These are phyloP conservation scores for Dactylellina sp. DNA, from an alignment of 2,329 filamentous ascomycete genomes.

Conservation along the genomic window DNA sequence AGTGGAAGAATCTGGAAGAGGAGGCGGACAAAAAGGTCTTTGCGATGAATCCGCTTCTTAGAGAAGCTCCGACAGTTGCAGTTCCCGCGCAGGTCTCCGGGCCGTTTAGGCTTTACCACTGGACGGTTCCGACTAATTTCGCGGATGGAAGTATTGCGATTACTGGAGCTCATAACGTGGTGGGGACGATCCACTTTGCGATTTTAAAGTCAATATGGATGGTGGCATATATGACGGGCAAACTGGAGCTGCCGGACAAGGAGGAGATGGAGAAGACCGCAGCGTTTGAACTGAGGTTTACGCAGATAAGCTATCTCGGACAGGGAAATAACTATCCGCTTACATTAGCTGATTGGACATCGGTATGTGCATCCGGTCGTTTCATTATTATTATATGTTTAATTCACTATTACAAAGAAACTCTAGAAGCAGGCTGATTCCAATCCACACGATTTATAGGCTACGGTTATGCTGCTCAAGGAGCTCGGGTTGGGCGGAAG, in stretches of 20 bases:
- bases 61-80: constrained; percentile 2
- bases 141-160: constrained; percentile 34
- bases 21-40: constrained; percentile 31
- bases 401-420: not conserved
- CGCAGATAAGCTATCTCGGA: constrained; percentile 18
- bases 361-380: no score
- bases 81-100: not conserved
- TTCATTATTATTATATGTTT: not conserved
- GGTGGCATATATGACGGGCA: constrained; percentile 38
- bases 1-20: constrained; percentile 26
- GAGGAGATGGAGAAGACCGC: constrained; percentile 31
- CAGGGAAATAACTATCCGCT: constrained; percentile 23
- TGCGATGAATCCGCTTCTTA: constrained; percentile 18
- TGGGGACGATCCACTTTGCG: constrained; percentile 15
- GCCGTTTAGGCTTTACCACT: constrained; percentile 33
- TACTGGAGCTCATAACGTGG: not conserved
- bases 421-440: no score
- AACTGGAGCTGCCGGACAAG: constrained; percentile 20
- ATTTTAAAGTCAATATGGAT: constrained; percentile 24
- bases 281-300: constrained; percentile 25
- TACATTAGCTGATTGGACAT: constrained; percentile 11
- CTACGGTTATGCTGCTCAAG: constrained; percentile 20
- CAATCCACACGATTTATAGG: no score
- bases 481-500: constrained; percentile 32
- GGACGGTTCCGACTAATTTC: constrained; percentile 22